Evolutionary conservation across 2,329 filamentous ascomycete species (phyloP).

Genomic region (Curvularia hawaiiensis): DNA sequence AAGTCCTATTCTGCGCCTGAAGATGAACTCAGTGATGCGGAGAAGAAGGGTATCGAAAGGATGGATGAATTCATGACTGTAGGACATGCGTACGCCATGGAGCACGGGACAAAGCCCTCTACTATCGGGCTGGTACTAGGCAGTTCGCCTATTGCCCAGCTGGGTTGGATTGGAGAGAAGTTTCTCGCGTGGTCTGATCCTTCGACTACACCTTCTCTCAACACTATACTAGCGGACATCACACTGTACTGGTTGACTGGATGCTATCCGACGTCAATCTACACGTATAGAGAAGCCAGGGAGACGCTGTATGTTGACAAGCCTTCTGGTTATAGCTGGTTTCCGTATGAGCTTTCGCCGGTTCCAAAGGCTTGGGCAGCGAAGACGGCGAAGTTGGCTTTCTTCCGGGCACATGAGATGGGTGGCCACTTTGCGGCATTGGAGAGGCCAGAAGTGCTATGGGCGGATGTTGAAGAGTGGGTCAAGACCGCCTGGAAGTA

Average conservation of each 20-base stretch:
- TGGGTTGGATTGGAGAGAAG: conserved; percentile 66
- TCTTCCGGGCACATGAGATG: conserved; percentile 43
- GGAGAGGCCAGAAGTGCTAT: conserved; percentile 50
- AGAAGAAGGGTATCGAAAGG: conserved; percentile 48
- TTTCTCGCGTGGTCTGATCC: conserved; percentile 60
- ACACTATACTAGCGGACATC: conserved; percentile 56
- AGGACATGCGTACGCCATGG: conserved; percentile 57
- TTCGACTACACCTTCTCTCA: conserved; percentile 38
- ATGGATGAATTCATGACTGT: conserved; percentile 47
- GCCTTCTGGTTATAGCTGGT: conserved; percentile 52
- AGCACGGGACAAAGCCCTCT: conserved; percentile 60
- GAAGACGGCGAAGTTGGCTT: conserved; percentile 46
- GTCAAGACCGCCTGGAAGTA: conserved; percentile 42
- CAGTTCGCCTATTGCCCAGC: conserved; percentile 60
- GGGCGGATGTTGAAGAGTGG: conserved; percentile 55
- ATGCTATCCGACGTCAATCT: conserved; percentile 56
- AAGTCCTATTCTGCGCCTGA: conserved; percentile 19
- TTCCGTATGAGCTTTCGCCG: conserved; percentile 50
- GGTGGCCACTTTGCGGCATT: conserved; percentile 58
- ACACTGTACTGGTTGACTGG: conserved; percentile 63
- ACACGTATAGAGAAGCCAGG: conserved; percentile 53
- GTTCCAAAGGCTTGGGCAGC: conserved; percentile 50
- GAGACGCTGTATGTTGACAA: conserved; percentile 44
- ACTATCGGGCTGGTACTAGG: conserved; percentile 63
- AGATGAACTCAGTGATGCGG: conserved; percentile 35